These are phyloP conservation scores for Coemansia sp. DNA, from an alignment of 192 early-diverging fungal species.

Conservation along the genomic window DNA sequence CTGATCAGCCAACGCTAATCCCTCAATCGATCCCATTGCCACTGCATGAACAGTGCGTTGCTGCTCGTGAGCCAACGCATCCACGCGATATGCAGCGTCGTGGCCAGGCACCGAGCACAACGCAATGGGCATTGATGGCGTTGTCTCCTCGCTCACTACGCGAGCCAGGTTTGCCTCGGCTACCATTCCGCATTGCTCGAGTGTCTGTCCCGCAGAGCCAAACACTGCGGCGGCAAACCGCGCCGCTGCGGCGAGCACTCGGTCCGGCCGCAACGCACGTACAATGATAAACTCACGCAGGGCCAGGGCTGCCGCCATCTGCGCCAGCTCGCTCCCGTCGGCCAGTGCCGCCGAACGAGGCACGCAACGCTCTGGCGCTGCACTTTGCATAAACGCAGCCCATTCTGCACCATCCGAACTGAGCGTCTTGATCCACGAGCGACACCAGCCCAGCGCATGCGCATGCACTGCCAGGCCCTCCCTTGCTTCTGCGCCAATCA, in stretches of 20 bases:
- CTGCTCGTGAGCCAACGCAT: constrained; percentile 76
- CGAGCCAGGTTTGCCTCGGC: constrained; percentile 70
- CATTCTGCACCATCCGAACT: constrained; percentile 7
- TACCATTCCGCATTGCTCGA: constrained; percentile 6
- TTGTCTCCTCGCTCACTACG: constrained; percentile 72
- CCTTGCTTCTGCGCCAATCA: constrained; percentile 28
- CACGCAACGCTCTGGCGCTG: constrained; percentile 34
- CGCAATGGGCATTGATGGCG: constrained; percentile 76
- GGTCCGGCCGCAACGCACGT: constrained; percentile 86
- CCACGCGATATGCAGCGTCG: constrained; percentile 94
- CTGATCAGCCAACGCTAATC: constrained; percentile 81
- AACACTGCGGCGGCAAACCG: constrained; percentile 69
- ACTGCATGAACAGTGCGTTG: constrained; percentile 70
- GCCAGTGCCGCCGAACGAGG: constrained; percentile 23
- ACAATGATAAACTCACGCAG: constrained; percentile 80
- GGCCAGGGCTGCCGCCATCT: constrained; percentile 48
- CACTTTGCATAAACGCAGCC: constrained; percentile 16
- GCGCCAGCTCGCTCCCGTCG: constrained; percentile 11
- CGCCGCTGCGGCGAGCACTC: constrained; percentile 70
- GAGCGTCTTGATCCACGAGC: constrained; percentile 26
- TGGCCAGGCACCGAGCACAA: constrained; percentile 92
- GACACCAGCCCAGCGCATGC: constrained; percentile 42
- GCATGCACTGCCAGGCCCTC: constrained; percentile 18
- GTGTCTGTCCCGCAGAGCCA: background rate
- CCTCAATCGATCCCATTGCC: constrained; percentile 98